Conservation (phyloP, 768 basidiomycete species). For the Udeniomyces megalosporus region DNA sequence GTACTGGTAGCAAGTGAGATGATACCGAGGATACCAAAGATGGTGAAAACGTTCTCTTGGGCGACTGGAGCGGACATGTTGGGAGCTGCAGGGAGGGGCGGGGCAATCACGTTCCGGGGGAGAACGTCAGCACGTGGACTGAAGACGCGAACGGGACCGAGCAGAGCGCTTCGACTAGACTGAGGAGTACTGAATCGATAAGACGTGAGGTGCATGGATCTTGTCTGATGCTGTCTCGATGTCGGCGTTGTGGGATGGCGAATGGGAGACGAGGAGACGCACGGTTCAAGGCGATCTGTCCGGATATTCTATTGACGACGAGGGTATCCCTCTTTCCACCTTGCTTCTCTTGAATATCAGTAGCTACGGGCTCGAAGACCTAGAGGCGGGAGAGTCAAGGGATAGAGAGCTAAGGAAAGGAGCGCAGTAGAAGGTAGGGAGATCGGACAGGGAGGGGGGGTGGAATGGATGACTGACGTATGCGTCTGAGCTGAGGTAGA, state of each 20-base stretch:
- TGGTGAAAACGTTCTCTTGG: constrained; percentile 30
- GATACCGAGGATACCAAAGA: constrained; percentile 37
- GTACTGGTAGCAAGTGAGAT: constrained; percentile 33
- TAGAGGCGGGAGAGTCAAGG: constrained; percentile 1
- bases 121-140: no score
- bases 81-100: not conserved
- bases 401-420: no score
- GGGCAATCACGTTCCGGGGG: no score
- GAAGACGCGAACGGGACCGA: no score
- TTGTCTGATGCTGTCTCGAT: not conserved
- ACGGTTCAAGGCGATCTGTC: constrained; percentile 31
- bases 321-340: constrained; percentile 25
- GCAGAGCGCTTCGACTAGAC: no score
- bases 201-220: not conserved
- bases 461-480: no score
- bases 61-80: constrained; percentile 20
- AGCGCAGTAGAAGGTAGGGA: no score
- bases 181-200: not conserved
- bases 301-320: constrained; percentile 29
- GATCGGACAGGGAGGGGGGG: no score
- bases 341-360: constrained; percentile 23
- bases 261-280: constrained; percentile 12
- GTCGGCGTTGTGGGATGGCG: no score
- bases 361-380: constrained; percentile 22
- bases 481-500: no score